Evolutionary conservation across 495 filamentous ascomycete genomes (phyloP), one percentile per base, ranked within the genome.

Genomic region (Penicillium bialowiezense): DNA sequence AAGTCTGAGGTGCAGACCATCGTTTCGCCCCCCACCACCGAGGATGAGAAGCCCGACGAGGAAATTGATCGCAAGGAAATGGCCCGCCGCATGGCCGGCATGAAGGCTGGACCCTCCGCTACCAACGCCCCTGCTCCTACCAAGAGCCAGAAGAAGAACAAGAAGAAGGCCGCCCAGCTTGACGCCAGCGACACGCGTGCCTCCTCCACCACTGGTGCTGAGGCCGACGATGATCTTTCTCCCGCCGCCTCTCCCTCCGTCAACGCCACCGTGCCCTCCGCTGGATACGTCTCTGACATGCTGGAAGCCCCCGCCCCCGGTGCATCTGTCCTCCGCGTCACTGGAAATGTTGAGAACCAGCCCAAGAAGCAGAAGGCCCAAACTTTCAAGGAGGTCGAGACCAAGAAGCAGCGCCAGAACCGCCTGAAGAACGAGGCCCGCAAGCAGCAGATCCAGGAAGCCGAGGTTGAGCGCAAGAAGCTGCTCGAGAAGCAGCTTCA

Each of bases 331-430:
- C 78, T 96, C 29, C 84, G 87, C 17, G 69, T 96, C 36, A 91
- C 85, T 35, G 82, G 83, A 34, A 68, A 76, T 5, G 73, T 79
- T 24, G 80, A 86, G 54, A 71, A 71, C 35, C 78, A 82, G 56
- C 67, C 80, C 36, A 86, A 84, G 73, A 79, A 84, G 66, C 71
- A 77, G 62, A 87, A 86, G 74, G 56, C 72, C 47, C 74, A 78
- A 60, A 76, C 79, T 60, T 70, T 70, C 63, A 71, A 75, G 62
- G 64, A 69, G 43, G 77, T 75, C 10, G 87, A 91, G 70, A 87
- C 84, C 20, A 95, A 96, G 84, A 96, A 95, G 77, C 88, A 92
- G 71, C 83, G 90, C 41, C 89, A 93, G 73, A 88, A 93, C 70
- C 79, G 81, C 29, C 76, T 83, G 65, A 96, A 92, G 79, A 82